Evolutionary conservation across 1,139 yeast genomes (phyloP).

Genomic region (Pichia kudriavzevii): DNA sequence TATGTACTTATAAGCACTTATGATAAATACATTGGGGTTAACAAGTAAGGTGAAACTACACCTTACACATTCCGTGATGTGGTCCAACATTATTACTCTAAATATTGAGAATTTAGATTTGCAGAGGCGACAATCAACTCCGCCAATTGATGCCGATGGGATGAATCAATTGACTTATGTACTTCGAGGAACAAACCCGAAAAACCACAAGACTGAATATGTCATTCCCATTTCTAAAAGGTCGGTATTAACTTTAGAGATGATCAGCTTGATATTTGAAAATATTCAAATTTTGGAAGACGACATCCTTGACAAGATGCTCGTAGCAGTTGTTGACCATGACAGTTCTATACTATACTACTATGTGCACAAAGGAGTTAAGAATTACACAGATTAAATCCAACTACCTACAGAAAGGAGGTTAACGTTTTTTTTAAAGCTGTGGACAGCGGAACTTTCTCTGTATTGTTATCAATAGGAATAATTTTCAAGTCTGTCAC

Average conservation of each 20-base stretch:
- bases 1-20: too few relatives aligned
- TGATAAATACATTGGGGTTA: constrained; percentile 9
- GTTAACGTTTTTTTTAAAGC: constrained; percentile 2
- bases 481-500: too few relatives aligned
- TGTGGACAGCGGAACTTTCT: constrained; percentile 1
- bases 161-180: too few relatives aligned
- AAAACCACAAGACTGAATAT: constrained; percentile 12
- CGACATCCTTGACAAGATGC: constrained; percentile 33
- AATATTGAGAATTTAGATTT: neutral
- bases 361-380: constrained; percentile 53
- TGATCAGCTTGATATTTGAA: constrained; percentile 21
- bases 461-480: neutral
- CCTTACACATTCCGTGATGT: constrained; percentile 4
- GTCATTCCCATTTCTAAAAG: constrained; percentile 19
- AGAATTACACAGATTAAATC: constrained; percentile 24
- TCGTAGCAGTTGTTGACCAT: constrained; percentile 50
- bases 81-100: constrained; percentile 10
- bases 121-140: neutral
- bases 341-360: constrained; percentile 68
- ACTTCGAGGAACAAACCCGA: constrained; percentile 13
- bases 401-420: neutral
- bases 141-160: constrained; percentile 2
- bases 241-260: constrained; percentile 28
- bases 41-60: constrained; percentile 10
- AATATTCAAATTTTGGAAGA: constrained; percentile 15